These are phyloP conservation scores for Peronosclerospora sorghi DNA, from an alignment of 352 stramenopile genomes.

Conservation along the genomic window DNA sequence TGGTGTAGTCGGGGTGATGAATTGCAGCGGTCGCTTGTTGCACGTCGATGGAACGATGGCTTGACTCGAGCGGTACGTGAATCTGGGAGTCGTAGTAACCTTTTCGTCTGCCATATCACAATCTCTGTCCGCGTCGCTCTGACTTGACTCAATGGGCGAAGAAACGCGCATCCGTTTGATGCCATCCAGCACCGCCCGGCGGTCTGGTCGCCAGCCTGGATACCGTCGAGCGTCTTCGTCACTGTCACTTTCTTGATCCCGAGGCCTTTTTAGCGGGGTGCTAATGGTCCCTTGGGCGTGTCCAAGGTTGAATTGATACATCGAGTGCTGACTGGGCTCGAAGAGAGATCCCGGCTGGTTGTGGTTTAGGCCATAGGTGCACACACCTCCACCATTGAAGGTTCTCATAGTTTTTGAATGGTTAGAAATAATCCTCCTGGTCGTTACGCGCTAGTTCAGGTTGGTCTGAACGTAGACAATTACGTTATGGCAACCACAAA, in stretches of 20 bases:
- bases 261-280: conserved; percentile 28
- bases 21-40: conserved; percentile 14
- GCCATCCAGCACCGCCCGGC: conserved; percentile 31
- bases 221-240: conserved; percentile 5
- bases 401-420: conserved; percentile 13
- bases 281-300: conserved; percentile 18
- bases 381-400: conserved; percentile 20
- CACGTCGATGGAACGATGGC: conserved; percentile 12
- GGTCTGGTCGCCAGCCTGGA: not conserved
- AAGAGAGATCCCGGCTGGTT: conserved; percentile 30
- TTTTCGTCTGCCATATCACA: conserved; percentile 34
- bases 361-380: conserved; percentile 28
- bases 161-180: conserved; percentile 65
- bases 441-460: no score
- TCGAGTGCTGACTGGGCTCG: conserved; percentile 25
- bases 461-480: conserved; percentile 7
- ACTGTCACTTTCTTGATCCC: conserved; percentile 14
- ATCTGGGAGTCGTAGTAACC: conserved; percentile 9
- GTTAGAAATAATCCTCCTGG: not conserved
- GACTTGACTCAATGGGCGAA: conserved; percentile 22
- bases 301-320: conserved; percentile 43
- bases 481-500: conserved; percentile 8
- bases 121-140: conserved; percentile 12
- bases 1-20: not conserved
- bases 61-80: conserved; percentile 13